Evolutionary conservation across 805 yeast species (phyloP).

Genomic region (Zygotorulaspora sp.): DNA sequence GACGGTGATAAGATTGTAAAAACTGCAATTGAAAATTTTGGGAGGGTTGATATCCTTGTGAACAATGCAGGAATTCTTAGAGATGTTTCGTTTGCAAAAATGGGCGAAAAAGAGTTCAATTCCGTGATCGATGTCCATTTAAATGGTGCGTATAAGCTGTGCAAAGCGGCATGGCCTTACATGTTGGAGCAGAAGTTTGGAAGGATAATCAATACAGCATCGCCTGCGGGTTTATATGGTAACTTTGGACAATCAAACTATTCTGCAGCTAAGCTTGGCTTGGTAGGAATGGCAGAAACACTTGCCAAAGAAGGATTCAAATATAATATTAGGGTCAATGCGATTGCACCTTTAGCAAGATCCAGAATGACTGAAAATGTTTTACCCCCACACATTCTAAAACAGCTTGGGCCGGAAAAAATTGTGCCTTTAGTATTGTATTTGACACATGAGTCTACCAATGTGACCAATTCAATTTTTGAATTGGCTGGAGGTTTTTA

Average conservation of each 20-base stretch:
- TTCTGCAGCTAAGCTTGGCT: constrained; percentile 86
- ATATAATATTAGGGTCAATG: constrained; percentile 77
- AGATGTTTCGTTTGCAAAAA: constrained; percentile 81
- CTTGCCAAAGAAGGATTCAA: constrained; percentile 89
- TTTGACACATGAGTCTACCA: constrained; percentile 60
- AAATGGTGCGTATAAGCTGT: constrained; percentile 79
- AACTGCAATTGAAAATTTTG: constrained; percentile 81
- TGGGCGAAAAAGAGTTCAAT: constrained; percentile 75
- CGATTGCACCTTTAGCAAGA: constrained; percentile 91
- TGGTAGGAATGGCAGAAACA: constrained; percentile 90
- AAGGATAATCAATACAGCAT: constrained; percentile 86
- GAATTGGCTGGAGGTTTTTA: constrained; percentile 94
- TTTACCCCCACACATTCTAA: constrained; percentile 79
- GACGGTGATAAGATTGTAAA: constrained; percentile 80
- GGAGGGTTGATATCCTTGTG: constrained; percentile 80
- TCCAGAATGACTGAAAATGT: constrained; percentile 94
- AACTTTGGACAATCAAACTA: constrained; percentile 96
- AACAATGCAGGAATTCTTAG: constrained; percentile 95
- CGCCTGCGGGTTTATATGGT: constrained; percentile 96
- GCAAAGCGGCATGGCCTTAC: constrained; percentile 89
- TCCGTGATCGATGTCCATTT: constrained; percentile 83
- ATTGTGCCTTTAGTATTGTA: constrained; percentile 88
- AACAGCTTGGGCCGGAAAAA: constrained; percentile 77
- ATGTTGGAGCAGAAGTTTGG: constrained; percentile 83
- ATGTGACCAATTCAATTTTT: constrained; percentile 69